Conservation (phyloP, 2,329 filamentous ascomycete species). For the Verticillium isaacii region DNA sequence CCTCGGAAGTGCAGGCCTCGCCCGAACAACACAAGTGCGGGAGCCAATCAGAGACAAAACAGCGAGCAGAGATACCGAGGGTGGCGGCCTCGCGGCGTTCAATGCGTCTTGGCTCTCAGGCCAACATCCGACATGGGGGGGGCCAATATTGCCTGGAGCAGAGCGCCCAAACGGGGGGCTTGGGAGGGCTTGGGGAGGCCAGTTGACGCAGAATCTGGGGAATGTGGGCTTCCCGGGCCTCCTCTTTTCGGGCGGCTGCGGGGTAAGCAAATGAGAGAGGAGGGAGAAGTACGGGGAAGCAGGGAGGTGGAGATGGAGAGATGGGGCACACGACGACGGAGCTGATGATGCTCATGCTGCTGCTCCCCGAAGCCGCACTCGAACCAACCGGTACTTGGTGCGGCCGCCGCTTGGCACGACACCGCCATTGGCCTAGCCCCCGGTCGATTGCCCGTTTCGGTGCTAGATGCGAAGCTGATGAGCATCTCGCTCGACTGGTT, state of each 20-base stretch:
- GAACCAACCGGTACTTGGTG: conserved; percentile 8
- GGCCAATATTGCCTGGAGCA: background rate
- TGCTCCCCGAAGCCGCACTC: background rate
- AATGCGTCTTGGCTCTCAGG: background rate
- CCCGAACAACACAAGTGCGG: background rate
- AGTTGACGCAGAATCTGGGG: background rate
- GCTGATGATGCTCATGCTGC: background rate
- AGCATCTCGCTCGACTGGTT: background rate
- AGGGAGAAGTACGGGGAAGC: background rate
- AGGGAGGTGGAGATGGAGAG: background rate
- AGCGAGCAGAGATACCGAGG: conserved; percentile 1
- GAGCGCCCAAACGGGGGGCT: background rate
- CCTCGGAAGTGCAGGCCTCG: background rate
- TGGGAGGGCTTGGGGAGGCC: background rate
- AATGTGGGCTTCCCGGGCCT: background rate
- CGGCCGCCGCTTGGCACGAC: conserved; percentile 9
- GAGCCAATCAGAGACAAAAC: background rate
- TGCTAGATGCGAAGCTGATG: conserved; percentile 10
- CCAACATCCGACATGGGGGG: background rate
- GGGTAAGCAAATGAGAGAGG: background rate
- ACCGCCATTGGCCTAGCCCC: conserved; percentile 6
- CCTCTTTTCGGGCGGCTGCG: background rate
- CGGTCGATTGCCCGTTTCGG: conserved; percentile 11
- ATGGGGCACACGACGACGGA: background rate
- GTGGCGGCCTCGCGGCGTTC: background rate